phyloP scores from a whole-genome alignment of 768 basidiomycete species.

The Podaxis sp. region DNA sequence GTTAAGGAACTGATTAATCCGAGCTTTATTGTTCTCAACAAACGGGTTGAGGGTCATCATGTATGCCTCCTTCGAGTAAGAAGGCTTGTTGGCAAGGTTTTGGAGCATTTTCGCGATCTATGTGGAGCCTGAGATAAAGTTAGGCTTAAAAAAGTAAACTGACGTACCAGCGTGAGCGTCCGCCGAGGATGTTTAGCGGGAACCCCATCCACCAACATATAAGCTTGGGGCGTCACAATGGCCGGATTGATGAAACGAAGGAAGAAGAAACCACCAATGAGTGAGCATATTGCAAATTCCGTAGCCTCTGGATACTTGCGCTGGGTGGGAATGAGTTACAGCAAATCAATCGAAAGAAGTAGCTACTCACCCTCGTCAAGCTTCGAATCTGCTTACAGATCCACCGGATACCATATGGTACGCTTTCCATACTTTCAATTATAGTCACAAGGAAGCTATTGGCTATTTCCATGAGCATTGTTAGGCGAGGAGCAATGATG shows the following conservation, averaged over 20 bases:
- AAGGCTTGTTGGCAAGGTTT: constrained; percentile 98
- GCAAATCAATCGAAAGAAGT: neutral
- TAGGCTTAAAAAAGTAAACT: constrained; percentile 18
- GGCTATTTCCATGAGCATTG: constrained; percentile 99
- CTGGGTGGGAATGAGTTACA: constrained; percentile 39
- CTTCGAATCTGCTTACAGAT: constrained; percentile 99
- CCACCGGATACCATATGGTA: constrained; percentile 99
- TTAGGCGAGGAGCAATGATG: constrained; percentile 94
- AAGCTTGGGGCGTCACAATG: constrained; percentile 98
- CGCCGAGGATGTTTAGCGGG: constrained; percentile 97
- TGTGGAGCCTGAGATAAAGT: neutral
- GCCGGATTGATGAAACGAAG: constrained; percentile 99
- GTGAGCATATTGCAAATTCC: constrained; percentile 96
- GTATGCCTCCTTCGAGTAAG: constrained; percentile 95
- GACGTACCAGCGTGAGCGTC: constrained; percentile 83
- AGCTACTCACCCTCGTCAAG: constrained; percentile 76
- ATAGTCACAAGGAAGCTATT: constrained; percentile 97
- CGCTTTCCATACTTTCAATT: constrained; percentile 97
- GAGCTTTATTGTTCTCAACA: constrained; percentile 96
- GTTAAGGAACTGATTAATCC: constrained; percentile 97
- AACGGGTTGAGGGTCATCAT: constrained; percentile 99
- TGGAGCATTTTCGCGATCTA: constrained; percentile 99
- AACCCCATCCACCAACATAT: constrained; percentile 98
- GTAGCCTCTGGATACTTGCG: constrained; percentile 99
- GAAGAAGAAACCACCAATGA: constrained; percentile 99